phyloP scores from a whole-genome alignment of 805 yeast species.

The Cyberlindnera xylosilytica region DNA sequence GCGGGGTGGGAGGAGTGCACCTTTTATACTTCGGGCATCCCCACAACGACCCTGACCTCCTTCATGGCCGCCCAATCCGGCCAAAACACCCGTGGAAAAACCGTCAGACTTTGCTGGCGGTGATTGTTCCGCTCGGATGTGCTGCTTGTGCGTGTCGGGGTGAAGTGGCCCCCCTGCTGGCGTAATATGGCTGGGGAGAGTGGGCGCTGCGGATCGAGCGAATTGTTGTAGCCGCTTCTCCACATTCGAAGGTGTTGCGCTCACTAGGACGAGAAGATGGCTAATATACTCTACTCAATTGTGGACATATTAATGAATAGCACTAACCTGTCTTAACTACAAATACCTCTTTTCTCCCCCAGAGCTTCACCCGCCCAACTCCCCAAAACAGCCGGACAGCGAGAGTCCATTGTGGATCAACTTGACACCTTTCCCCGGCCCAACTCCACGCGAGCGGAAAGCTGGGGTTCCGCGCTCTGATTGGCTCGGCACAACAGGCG shows the following conservation, averaged over 20 bases:
- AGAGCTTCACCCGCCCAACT: neutral
- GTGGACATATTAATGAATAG: too few species aligned
- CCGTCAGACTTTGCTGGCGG: too few species aligned
- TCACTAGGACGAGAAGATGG: too few species aligned
- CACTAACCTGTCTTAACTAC: neutral
- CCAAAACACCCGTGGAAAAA: too few species aligned
- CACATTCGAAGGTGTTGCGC: neutral
- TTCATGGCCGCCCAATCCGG: too few species aligned
- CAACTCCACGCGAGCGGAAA: constrained; percentile 5
- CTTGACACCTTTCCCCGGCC: constrained; percentile 3
- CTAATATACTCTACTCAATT: too few species aligned
- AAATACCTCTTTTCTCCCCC: too few species aligned
- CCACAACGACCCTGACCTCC: too few species aligned
- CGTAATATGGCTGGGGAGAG: too few species aligned
- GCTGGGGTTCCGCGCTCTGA: constrained; percentile 1
- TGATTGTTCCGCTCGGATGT: too few species aligned
- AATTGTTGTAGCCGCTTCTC: neutral
- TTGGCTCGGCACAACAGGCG: constrained; percentile 2
- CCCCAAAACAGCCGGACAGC: neutral
- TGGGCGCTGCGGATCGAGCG: constrained; percentile 3
- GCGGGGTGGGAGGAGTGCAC: neutral
- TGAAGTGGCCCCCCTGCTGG: neutral
- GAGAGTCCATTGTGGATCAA: neutral
- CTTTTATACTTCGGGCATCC: neutral
- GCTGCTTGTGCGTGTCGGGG: too few species aligned